A percentile compares a stretch with the other conserved stretches of the same genome.
These are phyloP conservation scores for Conoideocrella luteorostrata DNA, from an alignment of 2,329 filamentous ascomycete genomes.

Conservation along the genomic window DNA sequence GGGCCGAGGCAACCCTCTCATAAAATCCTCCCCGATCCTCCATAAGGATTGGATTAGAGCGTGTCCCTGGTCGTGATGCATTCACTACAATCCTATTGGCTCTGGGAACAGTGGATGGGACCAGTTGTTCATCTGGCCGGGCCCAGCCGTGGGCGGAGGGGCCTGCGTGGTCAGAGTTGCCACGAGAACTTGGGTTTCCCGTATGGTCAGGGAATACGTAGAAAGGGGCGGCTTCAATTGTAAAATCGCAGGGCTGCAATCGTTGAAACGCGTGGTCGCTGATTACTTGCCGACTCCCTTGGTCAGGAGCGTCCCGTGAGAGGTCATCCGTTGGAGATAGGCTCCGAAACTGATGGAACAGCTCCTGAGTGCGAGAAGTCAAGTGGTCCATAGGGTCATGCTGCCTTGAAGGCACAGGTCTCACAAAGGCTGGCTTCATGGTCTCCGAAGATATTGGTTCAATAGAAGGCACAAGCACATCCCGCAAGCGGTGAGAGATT, in stretches of 20 bases:
- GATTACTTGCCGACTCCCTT: slow-evolving; percentile 11
- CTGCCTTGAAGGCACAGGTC: slow-evolving; percentile 22
- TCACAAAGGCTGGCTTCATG: slow-evolving; percentile 29
- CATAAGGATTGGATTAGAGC: slow-evolving; percentile 30
- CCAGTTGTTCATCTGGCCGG: slow-evolving; percentile 13
- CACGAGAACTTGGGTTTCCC: background rate
- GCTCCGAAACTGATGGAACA: slow-evolving; percentile 13
- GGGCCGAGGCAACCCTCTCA: slow-evolving; percentile 21
- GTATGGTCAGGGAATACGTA: slow-evolving; percentile 1
- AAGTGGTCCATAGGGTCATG: slow-evolving; percentile 17
- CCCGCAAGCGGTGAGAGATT: slow-evolving; percentile 22
- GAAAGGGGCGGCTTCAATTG: slow-evolving; percentile 2
- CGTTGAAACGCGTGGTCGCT: slow-evolving; percentile 9
- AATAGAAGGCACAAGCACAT: slow-evolving; percentile 40
- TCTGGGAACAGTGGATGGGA: slow-evolving; percentile 13
- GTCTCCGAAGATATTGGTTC: slow-evolving; percentile 34
- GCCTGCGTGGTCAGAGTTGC: background rate
- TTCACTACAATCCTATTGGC: slow-evolving; percentile 24
- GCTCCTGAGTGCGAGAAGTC: slow-evolving; percentile 7
- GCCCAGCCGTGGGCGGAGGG: slow-evolving; percentile 7
- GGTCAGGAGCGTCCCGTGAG: background rate
- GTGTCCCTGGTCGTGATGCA: slow-evolving; percentile 22
- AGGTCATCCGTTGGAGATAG: slow-evolving; percentile 1
- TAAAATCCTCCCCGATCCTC: slow-evolving; percentile 33
- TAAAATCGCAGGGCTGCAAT: slow-evolving; percentile 1